A percentile compares a stretch with the other conserved stretches of the same genome.
These are phyloP conservation scores for Opeltia flavorubescens DNA, from an alignment of 495 filamentous ascomycete genomes.

Conservation along the genomic window DNA sequence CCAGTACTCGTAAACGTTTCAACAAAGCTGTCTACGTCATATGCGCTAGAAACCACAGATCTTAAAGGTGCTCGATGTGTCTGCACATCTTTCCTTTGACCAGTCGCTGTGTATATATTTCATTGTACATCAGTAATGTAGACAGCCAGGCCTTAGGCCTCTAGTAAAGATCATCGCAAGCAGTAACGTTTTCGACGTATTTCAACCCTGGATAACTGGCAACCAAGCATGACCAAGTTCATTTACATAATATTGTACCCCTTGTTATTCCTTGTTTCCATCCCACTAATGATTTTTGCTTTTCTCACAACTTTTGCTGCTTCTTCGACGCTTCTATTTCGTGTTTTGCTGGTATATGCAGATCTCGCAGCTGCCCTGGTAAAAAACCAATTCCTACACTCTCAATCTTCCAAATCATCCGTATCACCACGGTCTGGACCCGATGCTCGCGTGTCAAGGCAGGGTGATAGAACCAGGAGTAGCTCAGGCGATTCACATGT, in stretches of 20 bases:
- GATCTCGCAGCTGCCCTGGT: slow-evolving; percentile 49
- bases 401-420: slow-evolving; percentile 15
- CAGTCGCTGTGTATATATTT: too few relatives aligned
- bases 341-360: slow-evolving; percentile 52
- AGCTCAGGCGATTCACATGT: slow-evolving; percentile 12
- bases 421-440: slow-evolving; percentile 22
- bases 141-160: too few relatives aligned
- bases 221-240: slow-evolving; percentile 25
- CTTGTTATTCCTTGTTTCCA: slow-evolving; percentile 46
- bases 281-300: slow-evolving; percentile 57
- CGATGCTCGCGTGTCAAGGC: not conserved
- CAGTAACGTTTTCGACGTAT: too few relatives aligned
- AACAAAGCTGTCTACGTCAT: too few relatives aligned
- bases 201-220: too few relatives aligned
- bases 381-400: slow-evolving; percentile 39
- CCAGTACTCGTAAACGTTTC: too few relatives aligned
- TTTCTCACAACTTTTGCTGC: slow-evolving; percentile 54
- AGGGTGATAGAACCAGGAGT: slow-evolving; percentile 3
- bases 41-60: too few relatives aligned
- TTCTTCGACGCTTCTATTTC: slow-evolving; percentile 47
- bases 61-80: too few relatives aligned
- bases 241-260: slow-evolving; percentile 44
- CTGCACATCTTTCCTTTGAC: too few relatives aligned
- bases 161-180: too few relatives aligned
- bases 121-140: too few relatives aligned